These are phyloP conservation scores for Boletus subparvulus DNA, from an alignment of 768 basidiomycete genomes.

Conservation along the genomic window DNA sequence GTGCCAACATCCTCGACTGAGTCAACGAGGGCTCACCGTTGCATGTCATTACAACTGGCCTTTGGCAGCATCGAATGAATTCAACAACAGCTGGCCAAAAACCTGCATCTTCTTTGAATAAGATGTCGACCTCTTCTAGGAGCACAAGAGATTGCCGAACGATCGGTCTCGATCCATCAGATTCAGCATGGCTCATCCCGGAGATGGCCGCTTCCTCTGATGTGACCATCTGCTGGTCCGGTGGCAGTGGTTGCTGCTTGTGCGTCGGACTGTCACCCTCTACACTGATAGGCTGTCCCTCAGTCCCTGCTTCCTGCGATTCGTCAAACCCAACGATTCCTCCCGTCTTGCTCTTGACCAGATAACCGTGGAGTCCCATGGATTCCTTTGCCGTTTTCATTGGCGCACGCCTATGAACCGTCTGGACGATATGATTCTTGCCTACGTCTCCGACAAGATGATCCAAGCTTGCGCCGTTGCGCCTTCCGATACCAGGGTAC, in stretches of 20 bases:
- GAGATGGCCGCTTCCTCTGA: constrained; percentile 1
- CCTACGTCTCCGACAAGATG: constrained; percentile 89
- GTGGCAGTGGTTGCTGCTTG: neutral
- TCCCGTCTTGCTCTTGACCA: constrained; percentile 12
- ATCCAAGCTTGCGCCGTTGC: constrained; percentile 76
- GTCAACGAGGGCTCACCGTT: constrained; percentile 59
- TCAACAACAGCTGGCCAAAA: constrained; percentile 84
- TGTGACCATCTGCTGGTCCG: constrained; percentile 1
- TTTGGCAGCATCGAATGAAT: constrained; percentile 77
- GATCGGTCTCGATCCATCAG: constrained; percentile 21
- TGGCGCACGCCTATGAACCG: constrained; percentile 18
- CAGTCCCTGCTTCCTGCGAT: constrained; percentile 14
- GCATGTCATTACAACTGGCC: constrained; percentile 94
- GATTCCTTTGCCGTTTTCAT: constrained; percentile 7
- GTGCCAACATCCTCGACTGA: constrained; percentile 8
- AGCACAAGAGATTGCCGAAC: constrained; percentile 86
- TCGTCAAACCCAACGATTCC: neutral
- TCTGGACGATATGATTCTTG: constrained; percentile 81
- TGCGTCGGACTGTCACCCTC: constrained; percentile 13
- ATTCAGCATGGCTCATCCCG: neutral
- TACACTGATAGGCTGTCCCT: constrained; percentile 21
- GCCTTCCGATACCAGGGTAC: constrained; percentile 90
- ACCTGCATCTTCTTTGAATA: constrained; percentile 81
- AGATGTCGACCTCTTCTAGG: constrained; percentile 92
- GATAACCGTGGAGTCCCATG: constrained; percentile 17